Percentiles rank a stretch among this genome's conserved stretches.
phyloP scores from a whole-genome alignment of 2,329 filamentous ascomycete species.

The Parastagonospora nodorum region DNA sequence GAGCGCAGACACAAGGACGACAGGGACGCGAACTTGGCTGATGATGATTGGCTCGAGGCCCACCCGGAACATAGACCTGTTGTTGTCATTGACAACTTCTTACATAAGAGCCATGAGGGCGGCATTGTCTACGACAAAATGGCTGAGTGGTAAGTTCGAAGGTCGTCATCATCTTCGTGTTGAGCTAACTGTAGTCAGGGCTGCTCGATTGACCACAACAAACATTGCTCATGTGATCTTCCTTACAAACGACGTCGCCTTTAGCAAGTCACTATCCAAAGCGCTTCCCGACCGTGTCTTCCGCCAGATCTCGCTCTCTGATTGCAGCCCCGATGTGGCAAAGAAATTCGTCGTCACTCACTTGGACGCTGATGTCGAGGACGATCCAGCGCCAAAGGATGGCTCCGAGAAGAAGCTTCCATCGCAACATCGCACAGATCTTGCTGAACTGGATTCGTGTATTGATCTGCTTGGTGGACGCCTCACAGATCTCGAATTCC shows the following conservation, averaged over 20 bases:
- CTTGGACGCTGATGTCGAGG: conserved; percentile 60
- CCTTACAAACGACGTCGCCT: conserved; percentile 86
- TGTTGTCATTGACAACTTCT: conserved; percentile 88
- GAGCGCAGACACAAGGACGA: conserved; percentile 72
- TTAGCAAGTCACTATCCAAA: conserved; percentile 83
- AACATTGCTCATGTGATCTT: conserved; percentile 95
- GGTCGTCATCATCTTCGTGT: background rate
- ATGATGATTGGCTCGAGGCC: conserved; percentile 87
- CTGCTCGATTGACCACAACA: conserved; percentile 79
- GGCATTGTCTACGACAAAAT: conserved; percentile 58
- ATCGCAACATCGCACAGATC: conserved; percentile 58
- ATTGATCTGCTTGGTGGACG: conserved; percentile 85
- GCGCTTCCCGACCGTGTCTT: conserved; percentile 91
- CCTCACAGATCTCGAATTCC: conserved; percentile 92
- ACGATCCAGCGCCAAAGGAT: conserved; percentile 47
- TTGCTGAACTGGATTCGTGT: conserved; percentile 77
- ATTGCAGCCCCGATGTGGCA: conserved; percentile 81
- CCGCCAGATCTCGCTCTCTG: conserved; percentile 81
- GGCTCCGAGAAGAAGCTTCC: conserved; percentile 50
- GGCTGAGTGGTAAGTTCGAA: conserved; percentile 68
- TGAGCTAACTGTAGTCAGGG: conserved; percentile 51
- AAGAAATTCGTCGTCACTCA: conserved; percentile 90
- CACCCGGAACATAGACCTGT: conserved; percentile 84
- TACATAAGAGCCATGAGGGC: conserved; percentile 69
- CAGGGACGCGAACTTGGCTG: conserved; percentile 71